phyloP scores from a whole-genome alignment of 164 flowering plant species.

The Echeveria elegans region DNA sequence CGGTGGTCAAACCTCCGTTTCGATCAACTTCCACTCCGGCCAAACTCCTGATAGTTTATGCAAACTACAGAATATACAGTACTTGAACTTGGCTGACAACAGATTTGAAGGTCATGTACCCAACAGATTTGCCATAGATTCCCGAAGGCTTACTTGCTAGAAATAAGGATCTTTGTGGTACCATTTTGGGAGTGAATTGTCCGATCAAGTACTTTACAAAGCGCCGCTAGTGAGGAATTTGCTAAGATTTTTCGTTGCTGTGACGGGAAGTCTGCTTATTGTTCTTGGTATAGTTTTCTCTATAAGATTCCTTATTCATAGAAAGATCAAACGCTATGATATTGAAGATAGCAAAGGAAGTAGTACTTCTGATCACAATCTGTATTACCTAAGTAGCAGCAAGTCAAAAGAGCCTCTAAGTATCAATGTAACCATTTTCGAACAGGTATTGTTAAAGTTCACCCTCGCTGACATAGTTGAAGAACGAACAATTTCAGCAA shows the following conservation, averaged over 20 bases:
- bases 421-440: slow-evolving; percentile 68
- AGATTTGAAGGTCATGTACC: slow-evolving; percentile 51
- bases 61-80: slow-evolving; percentile 24
- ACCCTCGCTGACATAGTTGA: slow-evolving; percentile 54
- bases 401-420: slow-evolving; percentile 66
- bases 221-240: slow-evolving; percentile 16
- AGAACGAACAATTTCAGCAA: slow-evolving; percentile 76
- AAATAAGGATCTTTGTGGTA: slow-evolving; percentile 37
- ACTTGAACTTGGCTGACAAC: slow-evolving; percentile 40
- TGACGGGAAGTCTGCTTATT: slow-evolving; percentile 23
- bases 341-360: slow-evolving; percentile 27
- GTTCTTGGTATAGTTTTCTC: slow-evolving; percentile 21
- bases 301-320: slow-evolving; percentile 22
- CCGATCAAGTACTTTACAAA: background rate
- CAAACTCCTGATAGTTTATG: slow-evolving; percentile 49
- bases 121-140: slow-evolving; percentile 32
- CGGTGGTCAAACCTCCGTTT: too few species aligned
- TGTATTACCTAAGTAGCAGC: slow-evolving; percentile 52
- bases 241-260: slow-evolving; percentile 34
- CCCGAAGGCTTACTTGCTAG: slow-evolving; percentile 33
- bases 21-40: slow-evolving; percentile 43
- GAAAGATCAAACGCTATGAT: slow-evolving; percentile 19
- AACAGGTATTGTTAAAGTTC: slow-evolving; percentile 64
- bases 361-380: slow-evolving; percentile 31
- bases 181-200: slow-evolving; percentile 14